Conservation (phyloP, 1,139 yeast genomes). For the Protomyces inundatus region DNA sequence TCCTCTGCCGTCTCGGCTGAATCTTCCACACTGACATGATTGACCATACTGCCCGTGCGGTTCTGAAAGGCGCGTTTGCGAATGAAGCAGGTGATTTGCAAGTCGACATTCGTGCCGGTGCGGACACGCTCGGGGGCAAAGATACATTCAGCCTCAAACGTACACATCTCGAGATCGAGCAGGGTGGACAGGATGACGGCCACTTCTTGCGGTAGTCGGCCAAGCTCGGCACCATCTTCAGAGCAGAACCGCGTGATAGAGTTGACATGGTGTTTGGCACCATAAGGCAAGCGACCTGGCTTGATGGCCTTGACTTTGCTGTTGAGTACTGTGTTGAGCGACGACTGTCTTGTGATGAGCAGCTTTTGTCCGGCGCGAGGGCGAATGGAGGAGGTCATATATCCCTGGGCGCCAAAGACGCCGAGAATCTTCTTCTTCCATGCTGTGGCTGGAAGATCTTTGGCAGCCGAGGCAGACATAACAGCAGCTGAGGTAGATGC, state of each 20-base stretch:
- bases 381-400: constrained; percentile 74
- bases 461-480: neutral
- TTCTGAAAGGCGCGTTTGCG: constrained; percentile 48
- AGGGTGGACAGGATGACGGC: constrained; percentile 67
- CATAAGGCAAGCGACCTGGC: neutral
- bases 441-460: constrained; percentile 26
- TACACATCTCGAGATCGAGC: constrained; percentile 52
- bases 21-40: constrained; percentile 2
- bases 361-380: constrained; percentile 48
- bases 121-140: constrained; percentile 55
- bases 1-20: constrained; percentile 42
- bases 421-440: constrained; percentile 53
- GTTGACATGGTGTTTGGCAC: constrained; percentile 34
- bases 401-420: constrained; percentile 63
- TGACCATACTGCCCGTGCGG: constrained; percentile 24
- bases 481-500: neutral
- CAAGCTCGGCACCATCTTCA: constrained; percentile 55
- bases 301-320: neutral
- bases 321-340: constrained; percentile 31
- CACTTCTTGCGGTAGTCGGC: constrained; percentile 66
- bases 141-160: constrained; percentile 57
- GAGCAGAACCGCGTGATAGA: constrained; percentile 39
- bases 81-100: constrained; percentile 60
- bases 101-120: constrained; percentile 65
- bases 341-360: constrained; percentile 39